Evolutionary conservation across 306 rosid genomes (phyloP).

Genomic region (Gynostemma pentaphyllum): DNA sequence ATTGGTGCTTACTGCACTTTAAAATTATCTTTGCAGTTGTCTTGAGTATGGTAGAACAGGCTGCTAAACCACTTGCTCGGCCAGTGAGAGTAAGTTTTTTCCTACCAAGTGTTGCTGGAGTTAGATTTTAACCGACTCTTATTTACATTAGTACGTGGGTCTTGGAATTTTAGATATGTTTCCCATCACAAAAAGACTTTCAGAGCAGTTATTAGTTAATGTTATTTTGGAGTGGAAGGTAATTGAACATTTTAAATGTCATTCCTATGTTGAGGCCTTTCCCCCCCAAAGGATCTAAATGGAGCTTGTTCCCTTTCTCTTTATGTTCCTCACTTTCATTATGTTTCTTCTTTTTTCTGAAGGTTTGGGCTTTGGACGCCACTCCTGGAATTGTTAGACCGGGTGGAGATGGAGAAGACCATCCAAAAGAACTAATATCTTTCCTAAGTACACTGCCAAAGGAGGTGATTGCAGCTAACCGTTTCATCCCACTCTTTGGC

Average conservation of each 20-base stretch:
- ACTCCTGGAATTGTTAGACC: conserved; percentile 85
- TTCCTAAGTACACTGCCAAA: conserved; percentile 54
- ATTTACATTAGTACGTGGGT: not conserved
- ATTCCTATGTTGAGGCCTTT: not conserved
- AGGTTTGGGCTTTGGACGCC: conserved; percentile 95
- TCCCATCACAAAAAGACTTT: not conserved
- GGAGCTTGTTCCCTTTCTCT: not conserved
- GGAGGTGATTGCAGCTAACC: conserved; percentile 38
- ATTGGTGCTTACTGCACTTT: conserved; percentile 17
- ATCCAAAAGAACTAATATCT: conserved; percentile 81
- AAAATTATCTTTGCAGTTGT: conserved; percentile 42
- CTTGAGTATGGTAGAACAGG: conserved; percentile 95
- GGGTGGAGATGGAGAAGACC: conserved; percentile 94
- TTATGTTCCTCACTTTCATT: not conserved
- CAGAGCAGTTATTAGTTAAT: not conserved
- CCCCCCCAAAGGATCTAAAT: not conserved
- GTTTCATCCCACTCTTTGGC: conserved; percentile 3
- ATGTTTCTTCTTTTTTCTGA: conserved; percentile 16
- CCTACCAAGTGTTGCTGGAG: not conserved
- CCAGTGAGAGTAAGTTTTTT: conserved; percentile 66
- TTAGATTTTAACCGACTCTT: not conserved
- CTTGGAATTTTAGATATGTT: not conserved
- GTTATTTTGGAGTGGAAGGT: not conserved
- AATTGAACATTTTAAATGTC: not conserved
- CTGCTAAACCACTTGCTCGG: conserved; percentile 94